Evolutionary conservation across 2,329 filamentous ascomycete genomes (phyloP), one percentile per base, ranked within the genome.

Genomic region (Fusarium anthophilum): DNA sequence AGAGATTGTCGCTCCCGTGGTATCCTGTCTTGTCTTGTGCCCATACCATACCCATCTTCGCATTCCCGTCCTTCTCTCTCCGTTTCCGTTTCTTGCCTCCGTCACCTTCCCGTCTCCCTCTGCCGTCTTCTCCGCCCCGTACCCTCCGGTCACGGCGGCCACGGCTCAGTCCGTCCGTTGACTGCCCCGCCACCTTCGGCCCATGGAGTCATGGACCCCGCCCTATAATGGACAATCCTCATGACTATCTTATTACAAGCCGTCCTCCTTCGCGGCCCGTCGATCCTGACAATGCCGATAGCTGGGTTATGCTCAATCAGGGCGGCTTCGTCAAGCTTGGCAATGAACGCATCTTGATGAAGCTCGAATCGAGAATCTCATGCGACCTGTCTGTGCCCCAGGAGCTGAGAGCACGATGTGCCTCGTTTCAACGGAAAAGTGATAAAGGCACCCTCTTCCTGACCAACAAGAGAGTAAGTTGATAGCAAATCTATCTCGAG

Each of bases 281-380:
- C 66, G 83, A 88, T 80, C 84, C 87, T 90, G 84, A 90, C 85
- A 85, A 89, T 81, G 82, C 82, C 77, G 82, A 84, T 80, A 91
- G 89, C 79, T 98, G 96, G 96, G 96, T 98, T 51, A 98, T 98
- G 95, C 91, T 97, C 79, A 91, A 92, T 80, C 89, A 92, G 80
- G 87, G 88, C 76, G 91, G 92, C 67, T 96, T 98, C 83, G 92
- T 97, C 80, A 94, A 93, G 79, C 90, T 98, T 53, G 93, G 94
- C 50, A 91, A 93, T 80, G 96, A 98, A 85, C 91, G 91, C 77
- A 91, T 94, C 71, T 88, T 97, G 68, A 94, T 93, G 83, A 93
- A 91, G 76, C 95, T 94, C 51, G 92, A 94, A 64, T 91, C 92
- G 57, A 91, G 95, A 74, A 94, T 96, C 78, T 91, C 89, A 74